Evolutionary conservation across 2,329 filamentous ascomycete genomes (phyloP), one percentile per base, ranked within the genome.

Genomic region (Pseudopyricularia javanii): DNA sequence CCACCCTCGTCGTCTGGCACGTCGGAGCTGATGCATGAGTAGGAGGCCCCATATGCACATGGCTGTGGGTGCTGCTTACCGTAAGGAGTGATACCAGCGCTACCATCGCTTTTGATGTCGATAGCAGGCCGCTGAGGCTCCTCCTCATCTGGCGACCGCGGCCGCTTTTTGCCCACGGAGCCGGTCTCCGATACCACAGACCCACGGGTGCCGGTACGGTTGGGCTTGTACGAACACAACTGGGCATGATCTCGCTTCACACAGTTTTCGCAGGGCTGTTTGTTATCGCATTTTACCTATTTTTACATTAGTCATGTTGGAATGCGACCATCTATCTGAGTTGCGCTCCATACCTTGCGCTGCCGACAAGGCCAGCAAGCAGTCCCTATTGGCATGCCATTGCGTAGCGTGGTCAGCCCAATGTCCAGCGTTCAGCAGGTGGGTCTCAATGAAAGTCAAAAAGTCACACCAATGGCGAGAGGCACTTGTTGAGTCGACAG

Each of bases 261-360:
- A 61, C 81, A 85, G 62, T 85, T 85, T 61, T 84, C 80, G 64
- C 81, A 85, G 1, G 81, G 81, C 61, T 82, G 75, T 63, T 83
- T 80, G 64, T 83, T 84, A 68, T 84, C 80, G 63, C 81, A 85
- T 67, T 84, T 84, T 40, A 85, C 81, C 66, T 85, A 84, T 17
- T 14, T 12, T 15, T 9, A 9, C 22, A 30, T 50, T 35, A 50
- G 49, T 12, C 33, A 40, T 35, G 12, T 17, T 12, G 14, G 22
- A 45, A 14, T 20, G 14, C 3, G 35, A 40, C 6, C 1, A 37
- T 24, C n/a, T 12, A 28, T 24, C n/a, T 12, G 17, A 33, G 5
- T 6, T 15, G 24, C 15, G 24, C 35, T 24, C 66, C 83, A 83
- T 43, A 85, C 81, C 66, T 85, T 84, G 57, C 81, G 74, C 64